Base-by-base conservation (phyloP, 73 alveolate species). In the Paraurostyla sp. region DNA sequence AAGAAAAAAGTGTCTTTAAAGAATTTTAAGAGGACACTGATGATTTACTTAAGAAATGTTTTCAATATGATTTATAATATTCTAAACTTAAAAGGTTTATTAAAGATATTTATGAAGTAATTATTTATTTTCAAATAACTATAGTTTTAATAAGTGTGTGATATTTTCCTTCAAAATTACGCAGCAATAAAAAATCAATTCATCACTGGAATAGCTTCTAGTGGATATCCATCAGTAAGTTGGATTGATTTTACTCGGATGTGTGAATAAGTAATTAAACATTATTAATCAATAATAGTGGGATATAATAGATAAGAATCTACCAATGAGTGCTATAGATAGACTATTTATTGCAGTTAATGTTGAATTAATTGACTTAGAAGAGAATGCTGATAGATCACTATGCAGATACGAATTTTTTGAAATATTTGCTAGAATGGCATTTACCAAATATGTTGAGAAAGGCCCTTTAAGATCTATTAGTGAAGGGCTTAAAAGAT, bases 371-470 rank as follows among this genome's bases (percentile, higher is more conserved):
- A 80, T 69, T 2, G 87, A 91, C 27, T 23, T 57, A 36, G 97
- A 83, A 22, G 86, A 89, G 32, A 92, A 92, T 62, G 68, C 91
- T n/a, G 92, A 89, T 45, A 80, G 78, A 48, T 89, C 83, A 16
- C 90, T 92, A 0, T 76, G 92, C 54, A 68, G 97, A 71, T 92
- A 71, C 36, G 97, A 92, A 48, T 92, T 92, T 56, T 89, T 65
- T 49, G 97, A 92, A 69, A 88, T 92, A 25, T 22, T 88, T 0
- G 97, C 89, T 33, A 81, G 97, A 83, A 69, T 92, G 40, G 97
- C 95, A 6, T 43, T 27, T 29, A 87, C 89, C n/a, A 92, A 89
- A 58, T 84, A 49, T 76, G 84, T 41, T 23, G 89, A 90, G 32
- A 42, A 51, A 56, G 94, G 92, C 0, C 83, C 52, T 6, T 51